Percentiles rank a stretch among this genome's conserved stretches.
Conservation (phyloP, 2,329 filamentous ascomycete species). For the Pseudonectria buxi region DNA sequence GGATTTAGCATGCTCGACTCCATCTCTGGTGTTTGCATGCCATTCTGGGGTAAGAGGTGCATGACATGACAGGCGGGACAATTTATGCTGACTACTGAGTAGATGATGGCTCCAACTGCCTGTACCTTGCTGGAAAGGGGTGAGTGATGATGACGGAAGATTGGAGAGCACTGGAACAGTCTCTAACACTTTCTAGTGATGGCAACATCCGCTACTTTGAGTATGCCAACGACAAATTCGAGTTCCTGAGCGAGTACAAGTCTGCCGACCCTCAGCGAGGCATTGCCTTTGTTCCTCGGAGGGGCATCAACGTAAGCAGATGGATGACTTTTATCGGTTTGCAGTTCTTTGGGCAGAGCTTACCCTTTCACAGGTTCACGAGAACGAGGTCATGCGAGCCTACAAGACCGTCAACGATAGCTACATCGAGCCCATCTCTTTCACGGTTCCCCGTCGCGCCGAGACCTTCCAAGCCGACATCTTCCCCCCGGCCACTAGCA, state of each 20-base stretch:
- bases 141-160: constrained; percentile 43
- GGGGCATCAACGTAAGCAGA: constrained; percentile 75
- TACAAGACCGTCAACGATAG: constrained; percentile 95
- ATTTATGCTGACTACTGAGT: constrained; percentile 15
- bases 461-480: constrained; percentile 97
- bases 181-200: constrained; percentile 52
- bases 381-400: constrained; percentile 91
- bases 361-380: constrained; percentile 58
- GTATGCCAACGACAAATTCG: constrained; percentile 97
- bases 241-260: constrained; percentile 95
- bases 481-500: constrained; percentile 76
- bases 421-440: constrained; percentile 95
- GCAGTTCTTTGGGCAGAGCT: constrained; percentile 1
- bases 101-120: constrained; percentile 87
- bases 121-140: constrained; percentile 97
- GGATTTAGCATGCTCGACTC: constrained; percentile 89
- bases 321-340: not conserved
- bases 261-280: constrained; percentile 93
- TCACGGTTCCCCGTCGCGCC: constrained; percentile 88
- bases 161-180: not conserved
- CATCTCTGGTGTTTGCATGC: constrained; percentile 97
- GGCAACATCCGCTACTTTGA: constrained; percentile 99
- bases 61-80: not conserved
- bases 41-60: constrained; percentile 75
- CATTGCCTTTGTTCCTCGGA: constrained; percentile 88